These are phyloP conservation scores for Tylopilus balloui DNA, from an alignment of 768 basidiomycete genomes.

Conservation along the genomic window DNA sequence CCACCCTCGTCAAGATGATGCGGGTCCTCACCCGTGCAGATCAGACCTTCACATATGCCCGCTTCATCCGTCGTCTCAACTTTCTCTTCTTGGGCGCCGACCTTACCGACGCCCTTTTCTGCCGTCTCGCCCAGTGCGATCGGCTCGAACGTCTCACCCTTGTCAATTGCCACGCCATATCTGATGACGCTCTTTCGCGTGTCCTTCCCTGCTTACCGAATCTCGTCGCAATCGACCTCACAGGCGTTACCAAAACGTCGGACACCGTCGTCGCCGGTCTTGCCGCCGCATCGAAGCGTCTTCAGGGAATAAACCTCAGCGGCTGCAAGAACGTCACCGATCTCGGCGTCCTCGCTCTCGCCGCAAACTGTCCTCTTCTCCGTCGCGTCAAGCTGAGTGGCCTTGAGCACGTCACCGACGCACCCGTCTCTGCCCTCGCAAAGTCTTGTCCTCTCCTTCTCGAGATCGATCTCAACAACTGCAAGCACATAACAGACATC, in stretches of 20 bases:
- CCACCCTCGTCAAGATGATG: conserved; percentile 76
- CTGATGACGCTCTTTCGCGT: conserved; percentile 55
- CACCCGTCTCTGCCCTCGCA: conserved; percentile 70
- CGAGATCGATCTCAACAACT: conserved; percentile 90
- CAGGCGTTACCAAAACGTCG: conserved; percentile 61
- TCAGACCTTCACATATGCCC: conserved; percentile 82
- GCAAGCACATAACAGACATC: conserved; percentile 70
- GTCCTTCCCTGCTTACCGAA: conserved; percentile 70
- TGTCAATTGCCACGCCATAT: conserved; percentile 68
- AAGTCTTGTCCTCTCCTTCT: conserved; percentile 79
- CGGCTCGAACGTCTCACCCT: conserved; percentile 87
- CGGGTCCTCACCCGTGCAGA: conserved; percentile 57
- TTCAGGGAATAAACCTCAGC: conserved; percentile 90
- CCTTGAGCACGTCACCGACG: conserved; percentile 71
- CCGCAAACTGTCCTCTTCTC: conserved; percentile 67
- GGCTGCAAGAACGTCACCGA: conserved; percentile 83
- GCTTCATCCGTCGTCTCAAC: conserved; percentile 88
- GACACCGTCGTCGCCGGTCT: conserved; percentile 71
- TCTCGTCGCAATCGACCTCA: conserved; percentile 83
- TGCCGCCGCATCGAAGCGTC: conserved; percentile 59
- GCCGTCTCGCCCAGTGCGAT: conserved; percentile 66
- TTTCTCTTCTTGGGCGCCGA: conserved; percentile 66
- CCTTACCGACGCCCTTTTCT: conserved; percentile 71
- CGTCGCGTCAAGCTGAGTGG: conserved; percentile 88
- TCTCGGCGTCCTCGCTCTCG: conserved; percentile 69